Percentiles rank a stretch among this genome's conserved stretches.
These are phyloP conservation scores for Coprinopsis strossmayeri DNA, from an alignment of 768 basidiomycete species.

Conservation along the genomic window DNA sequence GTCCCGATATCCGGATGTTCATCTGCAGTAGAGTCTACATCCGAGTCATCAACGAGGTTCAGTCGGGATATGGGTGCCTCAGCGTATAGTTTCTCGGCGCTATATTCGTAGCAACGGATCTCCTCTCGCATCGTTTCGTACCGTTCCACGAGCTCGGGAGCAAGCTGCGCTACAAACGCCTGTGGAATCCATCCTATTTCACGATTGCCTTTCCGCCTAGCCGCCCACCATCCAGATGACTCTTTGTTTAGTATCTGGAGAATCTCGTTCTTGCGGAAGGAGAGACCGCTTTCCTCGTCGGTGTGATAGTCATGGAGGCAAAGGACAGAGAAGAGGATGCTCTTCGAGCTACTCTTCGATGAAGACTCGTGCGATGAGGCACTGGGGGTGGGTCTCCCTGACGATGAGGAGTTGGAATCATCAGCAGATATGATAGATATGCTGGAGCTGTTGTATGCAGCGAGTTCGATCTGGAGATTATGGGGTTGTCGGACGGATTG, in stretches of 20 bases:
- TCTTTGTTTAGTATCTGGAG: slow-evolving; percentile 64
- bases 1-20: neutral
- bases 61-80: slow-evolving; percentile 27
- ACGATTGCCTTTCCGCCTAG: slow-evolving; percentile 46
- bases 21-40: slow-evolving; percentile 12
- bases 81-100: slow-evolving; percentile 38
- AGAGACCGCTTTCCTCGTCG: slow-evolving; percentile 52
- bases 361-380: slow-evolving; percentile 18
- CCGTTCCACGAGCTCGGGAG: slow-evolving; percentile 43
- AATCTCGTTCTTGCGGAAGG: slow-evolving; percentile 62
- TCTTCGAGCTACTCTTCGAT: slow-evolving; percentile 21
- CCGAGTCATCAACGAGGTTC: slow-evolving; percentile 20
- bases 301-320: slow-evolving; percentile 67
- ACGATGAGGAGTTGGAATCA: slow-evolving; percentile 25
- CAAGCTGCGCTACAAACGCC: slow-evolving; percentile 55
- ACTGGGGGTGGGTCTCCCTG: slow-evolving; percentile 23
- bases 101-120: slow-evolving; percentile 39
- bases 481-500: slow-evolving; percentile 31
- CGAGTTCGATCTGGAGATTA: slow-evolving; percentile 32
- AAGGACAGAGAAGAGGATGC: slow-evolving; percentile 44
- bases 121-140: slow-evolving; percentile 38
- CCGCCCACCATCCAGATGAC: slow-evolving; percentile 79
- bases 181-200: slow-evolving; percentile 72
- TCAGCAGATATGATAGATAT: slow-evolving; percentile 23
- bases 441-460: slow-evolving; percentile 20